Conservation (phyloP, 768 basidiomycete species). For the Tephrocybe sp. region DNA sequence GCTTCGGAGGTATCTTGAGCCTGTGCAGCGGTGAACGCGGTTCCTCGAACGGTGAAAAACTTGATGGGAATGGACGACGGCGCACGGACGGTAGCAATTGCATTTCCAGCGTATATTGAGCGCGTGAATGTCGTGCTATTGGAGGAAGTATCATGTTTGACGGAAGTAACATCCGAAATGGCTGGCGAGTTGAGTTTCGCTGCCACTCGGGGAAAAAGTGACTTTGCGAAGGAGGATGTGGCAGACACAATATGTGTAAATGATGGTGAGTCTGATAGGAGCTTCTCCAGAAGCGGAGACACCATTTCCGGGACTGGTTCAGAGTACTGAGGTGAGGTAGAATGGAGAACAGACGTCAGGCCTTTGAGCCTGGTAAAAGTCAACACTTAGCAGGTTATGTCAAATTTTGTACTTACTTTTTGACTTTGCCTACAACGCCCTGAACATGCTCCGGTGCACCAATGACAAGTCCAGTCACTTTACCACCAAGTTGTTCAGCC, state of each 20-base stretch:
- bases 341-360: conserved; percentile 65
- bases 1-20: conserved; percentile 53
- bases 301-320: conserved; percentile 73
- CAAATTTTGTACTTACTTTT: conserved; percentile 56
- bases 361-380: conserved; percentile 57
- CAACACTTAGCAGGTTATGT: conserved; percentile 9
- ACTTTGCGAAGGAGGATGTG: conserved; percentile 91
- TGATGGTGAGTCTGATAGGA: conserved; percentile 59
- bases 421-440: conserved; percentile 67
- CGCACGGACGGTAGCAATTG: conserved; percentile 88
- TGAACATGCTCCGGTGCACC: conserved; percentile 70
- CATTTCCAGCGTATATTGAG: conserved; percentile 97
- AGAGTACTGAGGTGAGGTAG: conserved; percentile 68
- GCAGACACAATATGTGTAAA: conserved; percentile 93
- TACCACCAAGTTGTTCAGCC: conserved; percentile 80
- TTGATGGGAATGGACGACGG: conserved; percentile 79
- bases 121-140: conserved; percentile 86
- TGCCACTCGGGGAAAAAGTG: conserved; percentile 89
- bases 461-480: conserved; percentile 77
- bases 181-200: conserved; percentile 88
- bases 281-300: conserved; percentile 77
- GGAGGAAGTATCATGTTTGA: conserved; percentile 69
- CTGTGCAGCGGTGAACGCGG: conserved; percentile 77
- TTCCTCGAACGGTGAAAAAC: conserved; percentile 92
- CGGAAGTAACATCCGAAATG: conserved; percentile 85